Evolutionary conservation across 2,329 filamentous ascomycete genomes (phyloP).

Genomic region (Colletotrichum sp.): DNA sequence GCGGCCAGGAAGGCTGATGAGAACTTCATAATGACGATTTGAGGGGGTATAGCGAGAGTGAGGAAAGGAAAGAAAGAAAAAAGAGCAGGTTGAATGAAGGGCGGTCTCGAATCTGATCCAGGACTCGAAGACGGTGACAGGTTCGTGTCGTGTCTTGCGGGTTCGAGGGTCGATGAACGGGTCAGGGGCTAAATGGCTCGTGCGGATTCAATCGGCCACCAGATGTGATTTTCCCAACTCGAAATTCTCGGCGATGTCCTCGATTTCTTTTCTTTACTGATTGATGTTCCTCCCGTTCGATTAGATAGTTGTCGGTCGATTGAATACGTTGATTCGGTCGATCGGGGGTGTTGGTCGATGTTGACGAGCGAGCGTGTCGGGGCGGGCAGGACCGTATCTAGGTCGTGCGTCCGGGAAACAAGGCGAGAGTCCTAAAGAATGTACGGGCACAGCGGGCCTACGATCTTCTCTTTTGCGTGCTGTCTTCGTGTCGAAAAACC

Average conservation of each 20-base stretch:
- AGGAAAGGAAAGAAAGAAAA: neutral
- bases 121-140: neutral
- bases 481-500: neutral
- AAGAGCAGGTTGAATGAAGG: neutral
- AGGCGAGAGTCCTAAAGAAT: slow-evolving; percentile 17
- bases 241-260: neutral
- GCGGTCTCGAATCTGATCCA: neutral
- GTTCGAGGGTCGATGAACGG: neutral
- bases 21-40: slow-evolving; percentile 8
- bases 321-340: neutral
- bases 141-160: neutral
- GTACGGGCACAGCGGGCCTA: slow-evolving; percentile 13
- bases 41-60: neutral
- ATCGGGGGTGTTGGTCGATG: neutral
- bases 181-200: neutral
- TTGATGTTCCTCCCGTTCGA: neutral
- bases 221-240: neutral
- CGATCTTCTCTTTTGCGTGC: neutral
- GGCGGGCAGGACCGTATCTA: neutral
- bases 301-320: neutral
- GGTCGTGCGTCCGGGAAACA: slow-evolving; percentile 15
- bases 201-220: neutral
- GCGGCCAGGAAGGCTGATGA: slow-evolving; percentile 15
- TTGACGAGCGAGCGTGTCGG: slow-evolving; percentile 18
- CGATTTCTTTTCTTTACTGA: neutral